Conservation (phyloP, 2,329 filamentous ascomycete species). For the Tolypocladium pustulatum region DNA sequence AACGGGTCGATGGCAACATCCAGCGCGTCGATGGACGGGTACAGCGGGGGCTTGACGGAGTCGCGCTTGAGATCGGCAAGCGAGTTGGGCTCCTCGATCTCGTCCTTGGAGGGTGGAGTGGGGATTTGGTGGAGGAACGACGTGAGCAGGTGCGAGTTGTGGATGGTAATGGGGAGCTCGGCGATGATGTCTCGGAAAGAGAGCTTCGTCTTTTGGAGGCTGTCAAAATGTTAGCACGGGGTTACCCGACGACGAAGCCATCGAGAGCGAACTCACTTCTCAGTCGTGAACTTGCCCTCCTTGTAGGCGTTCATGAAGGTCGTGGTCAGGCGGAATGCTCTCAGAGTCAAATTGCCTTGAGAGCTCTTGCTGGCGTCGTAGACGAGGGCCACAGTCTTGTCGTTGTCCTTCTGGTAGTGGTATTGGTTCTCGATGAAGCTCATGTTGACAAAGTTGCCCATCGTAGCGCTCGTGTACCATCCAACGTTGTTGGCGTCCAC, state of each 20-base stretch:
- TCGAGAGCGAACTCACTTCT: conserved; percentile 54
- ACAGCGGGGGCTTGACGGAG: conserved; percentile 53
- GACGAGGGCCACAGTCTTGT: conserved; percentile 77
- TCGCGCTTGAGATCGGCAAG: conserved; percentile 67
- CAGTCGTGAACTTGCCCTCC: conserved; percentile 95
- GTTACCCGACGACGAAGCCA: neutral
- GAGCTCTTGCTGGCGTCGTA: conserved; percentile 94
- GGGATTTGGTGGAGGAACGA: conserved; percentile 92
- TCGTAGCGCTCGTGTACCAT: conserved; percentile 97
- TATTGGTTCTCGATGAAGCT: conserved; percentile 97
- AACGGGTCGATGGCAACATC: conserved; percentile 94
- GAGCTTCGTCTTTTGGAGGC: conserved; percentile 88
- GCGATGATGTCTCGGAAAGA: conserved; percentile 88
- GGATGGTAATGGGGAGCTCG: conserved; percentile 79
- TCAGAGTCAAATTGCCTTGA: conserved; percentile 79
- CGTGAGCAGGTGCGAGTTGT: conserved; percentile 96
- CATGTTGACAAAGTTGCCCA: conserved; percentile 95
- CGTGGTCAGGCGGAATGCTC: conserved; percentile 82
- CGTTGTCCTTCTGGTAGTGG: conserved; percentile 94
- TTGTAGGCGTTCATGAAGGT: conserved; percentile 86
- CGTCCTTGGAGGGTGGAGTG: conserved; percentile 45
- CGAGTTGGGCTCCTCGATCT: conserved; percentile 67
- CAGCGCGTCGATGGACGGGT: conserved; percentile 81
- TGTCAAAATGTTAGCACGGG: conserved; percentile 23
- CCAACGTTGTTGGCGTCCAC: conserved; percentile 96